Conservation (phyloP, 371 early-diverging fungal genomes). For the Phascolomyces articulosus region DNA sequence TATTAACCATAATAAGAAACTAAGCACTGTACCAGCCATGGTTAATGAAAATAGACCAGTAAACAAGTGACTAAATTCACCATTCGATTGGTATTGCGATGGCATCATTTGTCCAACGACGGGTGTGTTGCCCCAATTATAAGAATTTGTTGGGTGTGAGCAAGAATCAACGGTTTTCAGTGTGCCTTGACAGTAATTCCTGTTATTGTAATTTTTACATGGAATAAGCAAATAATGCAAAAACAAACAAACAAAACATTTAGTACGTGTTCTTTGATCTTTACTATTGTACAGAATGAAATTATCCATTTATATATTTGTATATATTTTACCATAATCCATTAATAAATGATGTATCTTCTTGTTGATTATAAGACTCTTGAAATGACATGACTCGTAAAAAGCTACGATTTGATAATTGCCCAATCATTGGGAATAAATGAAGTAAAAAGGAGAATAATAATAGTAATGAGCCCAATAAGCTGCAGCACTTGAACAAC, state of each 20-base stretch:
- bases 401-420: constrained; percentile 29
- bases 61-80: constrained; percentile 23
- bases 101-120: constrained; percentile 22
- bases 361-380: constrained; percentile 17
- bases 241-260: too few relatives aligned
- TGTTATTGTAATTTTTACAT: background rate
- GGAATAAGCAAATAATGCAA: too few relatives aligned
- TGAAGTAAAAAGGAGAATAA: constrained; percentile 38
- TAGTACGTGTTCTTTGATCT: too few relatives aligned
- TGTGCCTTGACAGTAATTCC: constrained; percentile 20
- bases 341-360: constrained; percentile 19
- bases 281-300: too few relatives aligned
- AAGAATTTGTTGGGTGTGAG: constrained; percentile 24
- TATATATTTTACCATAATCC: constrained; percentile 42
- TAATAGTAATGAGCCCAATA: constrained; percentile 33
- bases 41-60: constrained; percentile 37
- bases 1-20: constrained; percentile 37
- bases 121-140: constrained; percentile 45
- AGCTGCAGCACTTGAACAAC: constrained; percentile 12
- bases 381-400: constrained; percentile 28
- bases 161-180: constrained; percentile 8
- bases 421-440: constrained; percentile 42
- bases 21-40: constrained; percentile 34
- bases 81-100: constrained; percentile 9
- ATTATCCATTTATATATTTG: too few relatives aligned